Evolutionary conservation across 805 yeast genomes (phyloP).

Genomic region (Yamadazyma sp.): DNA sequence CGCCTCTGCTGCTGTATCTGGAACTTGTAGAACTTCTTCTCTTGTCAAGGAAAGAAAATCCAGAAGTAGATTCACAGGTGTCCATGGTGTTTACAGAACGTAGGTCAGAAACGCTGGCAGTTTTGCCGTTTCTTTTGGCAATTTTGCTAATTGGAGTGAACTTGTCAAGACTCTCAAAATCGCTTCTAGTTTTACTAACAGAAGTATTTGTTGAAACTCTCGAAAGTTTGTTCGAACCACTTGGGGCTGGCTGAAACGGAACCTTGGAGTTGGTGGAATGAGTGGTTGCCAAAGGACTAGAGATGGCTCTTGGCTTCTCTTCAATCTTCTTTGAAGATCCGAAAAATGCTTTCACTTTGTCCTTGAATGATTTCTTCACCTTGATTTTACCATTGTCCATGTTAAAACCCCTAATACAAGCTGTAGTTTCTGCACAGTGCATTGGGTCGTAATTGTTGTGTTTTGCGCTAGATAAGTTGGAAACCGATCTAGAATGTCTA

Average conservation of each 20-base stretch:
- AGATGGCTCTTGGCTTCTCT: constrained; percentile 7
- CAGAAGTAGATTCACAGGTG: constrained; percentile 18
- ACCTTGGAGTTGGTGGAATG: constrained; percentile 12
- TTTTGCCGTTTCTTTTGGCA: background rate
- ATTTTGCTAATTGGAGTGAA: constrained; percentile 4
- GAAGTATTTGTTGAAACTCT: constrained; percentile 11
- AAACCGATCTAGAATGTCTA: constrained; percentile 17
- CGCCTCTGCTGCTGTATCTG: constrained; percentile 14
- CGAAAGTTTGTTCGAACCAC: constrained; percentile 5
- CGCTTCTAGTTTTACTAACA: constrained; percentile 18
- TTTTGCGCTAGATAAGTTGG: constrained; percentile 15
- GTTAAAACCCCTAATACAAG: constrained; percentile 13
- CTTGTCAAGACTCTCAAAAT: constrained; percentile 11
- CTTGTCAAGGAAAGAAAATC: constrained; percentile 18
- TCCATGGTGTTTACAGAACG: constrained; percentile 16
- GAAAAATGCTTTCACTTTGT: constrained; percentile 15
- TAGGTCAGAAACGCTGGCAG: constrained; percentile 12
- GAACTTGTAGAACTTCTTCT: constrained; percentile 14
- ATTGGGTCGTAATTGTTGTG: constrained; percentile 18
- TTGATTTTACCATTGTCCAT: constrained; percentile 10
- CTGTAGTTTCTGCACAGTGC: constrained; percentile 13
- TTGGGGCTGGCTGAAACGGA: constrained; percentile 4
- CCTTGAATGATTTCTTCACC: constrained; percentile 16
- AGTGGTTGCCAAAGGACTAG: constrained; percentile 17
- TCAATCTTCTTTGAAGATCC: constrained; percentile 6